Conservation (phyloP, 1,139 yeast species). For the Pneumocystis sp. region DNA sequence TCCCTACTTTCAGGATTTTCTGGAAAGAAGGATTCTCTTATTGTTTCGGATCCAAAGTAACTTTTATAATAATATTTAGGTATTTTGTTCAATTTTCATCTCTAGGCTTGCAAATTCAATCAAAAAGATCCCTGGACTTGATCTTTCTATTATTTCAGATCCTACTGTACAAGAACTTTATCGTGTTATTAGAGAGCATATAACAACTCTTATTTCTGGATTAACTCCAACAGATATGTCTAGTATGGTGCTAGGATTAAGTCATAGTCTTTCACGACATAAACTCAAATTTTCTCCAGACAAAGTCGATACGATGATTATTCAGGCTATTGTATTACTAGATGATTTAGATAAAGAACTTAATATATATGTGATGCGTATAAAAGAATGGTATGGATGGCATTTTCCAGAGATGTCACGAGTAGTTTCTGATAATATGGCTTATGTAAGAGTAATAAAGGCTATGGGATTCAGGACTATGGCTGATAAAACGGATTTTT, state of each 20-base stretch:
- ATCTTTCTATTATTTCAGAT: slow-evolving; percentile 80
- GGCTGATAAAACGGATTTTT: slow-evolving; percentile 78
- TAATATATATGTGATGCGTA: slow-evolving; percentile 96
- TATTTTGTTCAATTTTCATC: background rate
- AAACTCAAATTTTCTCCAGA: slow-evolving; percentile 97
- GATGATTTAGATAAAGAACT: slow-evolving; percentile 96
- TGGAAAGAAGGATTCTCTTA: slow-evolving; percentile 56
- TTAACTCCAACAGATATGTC: slow-evolving; percentile 68
- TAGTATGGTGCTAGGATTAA: slow-evolving; percentile 94
- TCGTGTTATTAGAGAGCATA: slow-evolving; percentile 85
- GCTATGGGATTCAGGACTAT: slow-evolving; percentile 90
- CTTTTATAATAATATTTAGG: slow-evolving; percentile 4
- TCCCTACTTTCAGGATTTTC: slow-evolving; percentile 64
- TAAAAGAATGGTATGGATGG: slow-evolving; percentile 99
- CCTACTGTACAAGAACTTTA: slow-evolving; percentile 88
- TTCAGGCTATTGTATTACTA: slow-evolving; percentile 92
- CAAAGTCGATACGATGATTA: slow-evolving; percentile 95
- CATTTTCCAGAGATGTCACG: slow-evolving; percentile 98
- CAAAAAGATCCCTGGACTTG: slow-evolving; percentile 72
- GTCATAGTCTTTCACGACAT: slow-evolving; percentile 97
- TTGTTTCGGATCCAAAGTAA: slow-evolving; percentile 88
- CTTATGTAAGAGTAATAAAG: slow-evolving; percentile 79
- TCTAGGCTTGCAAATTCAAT: slow-evolving; percentile 58
- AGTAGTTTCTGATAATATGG: slow-evolving; percentile 82
- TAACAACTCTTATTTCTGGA: slow-evolving; percentile 91